These are phyloP conservation scores for Biscogniauxia marginata DNA, from an alignment of 2,329 filamentous ascomycete species.

Conservation along the genomic window DNA sequence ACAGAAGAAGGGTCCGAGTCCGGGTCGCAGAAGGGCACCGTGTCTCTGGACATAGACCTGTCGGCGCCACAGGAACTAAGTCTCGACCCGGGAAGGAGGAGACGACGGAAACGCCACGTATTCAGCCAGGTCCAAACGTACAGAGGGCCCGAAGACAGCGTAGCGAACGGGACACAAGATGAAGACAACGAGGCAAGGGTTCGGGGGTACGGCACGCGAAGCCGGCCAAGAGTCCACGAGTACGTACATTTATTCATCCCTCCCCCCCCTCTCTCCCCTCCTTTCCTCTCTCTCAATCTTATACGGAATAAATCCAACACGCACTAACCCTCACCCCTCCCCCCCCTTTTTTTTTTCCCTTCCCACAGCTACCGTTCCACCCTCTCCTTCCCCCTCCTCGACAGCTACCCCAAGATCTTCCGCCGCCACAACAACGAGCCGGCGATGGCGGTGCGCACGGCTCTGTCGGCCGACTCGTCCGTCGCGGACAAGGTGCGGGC, in stretches of 20 bases:
- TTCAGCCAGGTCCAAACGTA: conserved; percentile 43
- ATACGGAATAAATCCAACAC: background rate
- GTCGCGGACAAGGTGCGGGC: conserved; percentile 68
- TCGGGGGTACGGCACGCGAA: conserved; percentile 15
- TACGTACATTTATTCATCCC: conserved; percentile 17
- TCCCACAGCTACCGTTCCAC: conserved; percentile 52
- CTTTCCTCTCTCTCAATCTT: background rate
- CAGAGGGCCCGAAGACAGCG: conserved; percentile 27
- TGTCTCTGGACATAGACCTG: conserved; percentile 40
- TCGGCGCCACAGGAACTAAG: conserved; percentile 40
- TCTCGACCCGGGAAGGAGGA: conserved; percentile 20
- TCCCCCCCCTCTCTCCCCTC: background rate
- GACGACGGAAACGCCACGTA: conserved; percentile 34
- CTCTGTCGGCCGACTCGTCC: conserved; percentile 71
- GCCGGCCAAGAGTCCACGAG: conserved; percentile 31
- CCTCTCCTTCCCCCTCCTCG: conserved; percentile 72
- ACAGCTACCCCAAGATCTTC: conserved; percentile 82
- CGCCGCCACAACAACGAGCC: conserved; percentile 38
- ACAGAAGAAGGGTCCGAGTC: conserved; percentile 24
- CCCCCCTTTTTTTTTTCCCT: background rate
- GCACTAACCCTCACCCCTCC: conserved; percentile 7
- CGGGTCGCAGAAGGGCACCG: conserved; percentile 28
- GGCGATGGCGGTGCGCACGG: conserved; percentile 51
- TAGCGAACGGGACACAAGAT: conserved; percentile 23
- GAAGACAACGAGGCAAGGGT: conserved; percentile 18